These are phyloP conservation scores for Drosera capensis DNA, from an alignment of 148 eudicot genomes.

Conservation along the genomic window DNA sequence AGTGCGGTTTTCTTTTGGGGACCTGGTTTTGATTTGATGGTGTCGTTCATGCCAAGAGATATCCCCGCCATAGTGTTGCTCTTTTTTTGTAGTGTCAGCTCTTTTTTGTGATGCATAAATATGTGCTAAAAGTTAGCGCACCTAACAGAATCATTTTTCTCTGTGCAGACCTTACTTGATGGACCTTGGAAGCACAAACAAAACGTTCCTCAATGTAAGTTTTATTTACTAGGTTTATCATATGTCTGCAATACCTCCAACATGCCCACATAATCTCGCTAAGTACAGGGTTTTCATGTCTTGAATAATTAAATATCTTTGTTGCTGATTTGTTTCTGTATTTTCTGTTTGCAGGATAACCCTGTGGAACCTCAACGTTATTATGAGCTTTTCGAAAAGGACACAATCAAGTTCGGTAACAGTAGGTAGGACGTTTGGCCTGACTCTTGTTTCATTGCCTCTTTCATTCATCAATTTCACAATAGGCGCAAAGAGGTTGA, in stretches of 20 bases:
- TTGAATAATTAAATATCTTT: neutral
- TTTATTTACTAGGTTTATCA: too few relatives aligned
- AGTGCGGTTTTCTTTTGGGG: too few relatives aligned
- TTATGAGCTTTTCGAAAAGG: constrained; percentile 78
- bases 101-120: too few relatives aligned
- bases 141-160: too few relatives aligned
- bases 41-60: too few relatives aligned
- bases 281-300: neutral
- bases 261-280: too few relatives aligned
- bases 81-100: too few relatives aligned
- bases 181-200: constrained; percentile 99
- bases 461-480: neutral
- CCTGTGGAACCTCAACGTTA: constrained; percentile 76
- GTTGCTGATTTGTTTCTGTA: constrained; percentile 4
- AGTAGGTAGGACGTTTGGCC: constrained; percentile 47
- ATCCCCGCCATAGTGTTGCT: too few relatives aligned
- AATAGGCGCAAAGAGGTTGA: too few relatives aligned
- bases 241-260: too few relatives aligned
- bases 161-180: constrained; percentile 88
- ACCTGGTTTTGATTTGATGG: too few relatives aligned
- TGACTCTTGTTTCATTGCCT: neutral
- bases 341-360: constrained; percentile 44
- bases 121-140: too few relatives aligned
- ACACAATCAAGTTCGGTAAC: constrained; percentile 81
- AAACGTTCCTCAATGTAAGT: constrained; percentile 78